Evolutionary conservation across 2,329 filamentous ascomycete species (phyloP), one percentile per base, ranked within the genome.

Genomic region (Periconia macrospinosa): DNA sequence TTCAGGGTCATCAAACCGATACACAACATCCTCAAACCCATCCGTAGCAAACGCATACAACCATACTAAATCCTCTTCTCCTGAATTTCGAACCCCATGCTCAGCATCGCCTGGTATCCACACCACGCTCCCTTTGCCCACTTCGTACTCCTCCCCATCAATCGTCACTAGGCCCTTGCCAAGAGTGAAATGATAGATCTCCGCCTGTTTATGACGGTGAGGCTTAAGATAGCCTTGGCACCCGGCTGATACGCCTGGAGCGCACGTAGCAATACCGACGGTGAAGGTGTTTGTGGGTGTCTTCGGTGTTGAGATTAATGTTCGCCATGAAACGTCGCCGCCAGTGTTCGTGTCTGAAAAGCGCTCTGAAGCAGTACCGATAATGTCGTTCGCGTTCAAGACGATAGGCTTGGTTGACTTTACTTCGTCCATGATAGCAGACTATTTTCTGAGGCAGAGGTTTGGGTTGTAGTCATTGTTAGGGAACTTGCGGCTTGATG

Each of bases 21-120:
- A 41, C 20, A 48, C 35, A 46, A 41, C 20, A 30, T 30, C 33
- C 33, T 47, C 43, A 47, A 47, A 45, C 15, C 43, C 49, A 47
- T 41, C 45, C 30, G 30, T 35, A 30, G 30, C 45, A 41, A 48
- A 40, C 20, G 37, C 45, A 66, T 78, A 79, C 49, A 78, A 63
- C 75, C 74, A 78, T 48, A 57, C 63, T 48, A 78, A 53, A 30
- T 65, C 67, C 0, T 49, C 43, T 0, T 59, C 60, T 6, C 55
- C 57, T 2, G 33, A 40, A 46, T 60, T 61, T 54, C 59, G 56
- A 47, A 78, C 67, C 2, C 71, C 75, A 65, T 79, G 77, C 60
- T 78, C 73, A 2, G 75, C 73, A 67, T 78, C 63, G 0, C 75
- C 73, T 0, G 77, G 77, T 33, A 79, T 75, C 54, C 71, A 79